Evolutionary conservation across 306 rosid species (phyloP), one percentile per base, ranked within the genome.

Genomic region (Pueraria montana): DNA sequence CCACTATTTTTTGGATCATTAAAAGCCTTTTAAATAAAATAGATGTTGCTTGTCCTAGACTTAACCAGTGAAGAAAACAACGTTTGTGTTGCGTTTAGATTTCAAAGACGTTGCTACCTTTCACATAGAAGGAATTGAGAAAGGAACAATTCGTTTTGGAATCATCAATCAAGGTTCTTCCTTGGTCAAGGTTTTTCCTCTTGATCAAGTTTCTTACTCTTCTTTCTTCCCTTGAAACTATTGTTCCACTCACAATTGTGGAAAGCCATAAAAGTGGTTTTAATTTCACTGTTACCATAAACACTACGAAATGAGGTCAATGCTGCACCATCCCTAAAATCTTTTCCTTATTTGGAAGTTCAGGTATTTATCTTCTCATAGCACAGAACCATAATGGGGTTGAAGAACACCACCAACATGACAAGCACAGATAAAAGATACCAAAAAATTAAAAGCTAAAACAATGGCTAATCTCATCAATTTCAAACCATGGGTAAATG

Each of bases 381-480:
- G 11, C 11, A 38, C 43, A 38, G n/a, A 52, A 52, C 20, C 23
- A 1, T n/a, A 17, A 52, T 52, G 58, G 20, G 23, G 11, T 50
- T 52, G 20, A 52, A 52, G 58, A 52, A n/a, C 58, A 52, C 21
- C 10, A 52, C 20, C 23, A 34, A 0, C 40, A n/a, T 52, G 23
- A 49, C n/a, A 49, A 49, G 40, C 48, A 49, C 20, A 16, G 56
- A 49, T 16, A 38, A 14, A 14, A 56, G 63, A 56, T 53, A 6
- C 23, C 58, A 26, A 11, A 4, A 59, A 3, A 34, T 4, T 34
- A 34, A 59, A 23, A 11, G 36, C 17, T 59, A 59, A 52, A 59
- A 59, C 65, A 61, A 58, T 58, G 34, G 67, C 18, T 24, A 26
- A 26, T 61, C 67, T 61, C n/a, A 24, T 26, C 38, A 61, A 61